Evolutionary conservation across 495 filamentous ascomycete genomes (phyloP).

Genomic region (Friedmanniomyces simplex): DNA sequence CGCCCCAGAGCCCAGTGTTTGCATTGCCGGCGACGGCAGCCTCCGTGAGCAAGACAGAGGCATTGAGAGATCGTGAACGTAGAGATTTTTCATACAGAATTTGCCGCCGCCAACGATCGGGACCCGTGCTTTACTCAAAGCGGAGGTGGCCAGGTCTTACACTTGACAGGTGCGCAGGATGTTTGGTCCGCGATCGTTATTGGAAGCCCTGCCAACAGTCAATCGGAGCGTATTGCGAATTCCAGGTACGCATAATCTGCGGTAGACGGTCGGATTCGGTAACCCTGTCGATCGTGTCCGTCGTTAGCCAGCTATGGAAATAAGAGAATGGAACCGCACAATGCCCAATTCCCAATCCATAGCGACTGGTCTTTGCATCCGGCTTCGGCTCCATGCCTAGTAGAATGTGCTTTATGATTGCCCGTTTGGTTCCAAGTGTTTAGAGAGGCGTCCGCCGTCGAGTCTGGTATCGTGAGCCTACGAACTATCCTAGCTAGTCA

Average conservation of each 20-base stretch:
- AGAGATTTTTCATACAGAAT: conserved; percentile 62
- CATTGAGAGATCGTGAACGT: conserved; percentile 58
- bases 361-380: background rate
- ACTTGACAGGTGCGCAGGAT: conserved; percentile 59
- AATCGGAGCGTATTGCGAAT: background rate
- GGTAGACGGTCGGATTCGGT: background rate
- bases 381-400: background rate
- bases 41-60: conserved; percentile 55
- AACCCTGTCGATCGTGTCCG: too few relatives aligned
- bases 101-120: conserved; percentile 53
- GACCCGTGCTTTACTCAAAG: conserved; percentile 49
- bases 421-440: background rate
- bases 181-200: conserved; percentile 46
- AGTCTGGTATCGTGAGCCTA: background rate
- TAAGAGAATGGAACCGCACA: background rate
- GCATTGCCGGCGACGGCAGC: conserved; percentile 47
- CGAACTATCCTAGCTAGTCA: background rate
- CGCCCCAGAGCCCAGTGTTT: conserved; percentile 56
- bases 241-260: background rate
- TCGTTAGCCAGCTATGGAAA: conserved; percentile 24
- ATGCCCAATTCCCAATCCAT: background rate
- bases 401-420: background rate
- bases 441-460: background rate
- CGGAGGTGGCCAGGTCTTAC: conserved; percentile 42
- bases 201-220: background rate